Conservation (phyloP, 179 eudicot genomes). For the Corrigiola litoralis region DNA sequence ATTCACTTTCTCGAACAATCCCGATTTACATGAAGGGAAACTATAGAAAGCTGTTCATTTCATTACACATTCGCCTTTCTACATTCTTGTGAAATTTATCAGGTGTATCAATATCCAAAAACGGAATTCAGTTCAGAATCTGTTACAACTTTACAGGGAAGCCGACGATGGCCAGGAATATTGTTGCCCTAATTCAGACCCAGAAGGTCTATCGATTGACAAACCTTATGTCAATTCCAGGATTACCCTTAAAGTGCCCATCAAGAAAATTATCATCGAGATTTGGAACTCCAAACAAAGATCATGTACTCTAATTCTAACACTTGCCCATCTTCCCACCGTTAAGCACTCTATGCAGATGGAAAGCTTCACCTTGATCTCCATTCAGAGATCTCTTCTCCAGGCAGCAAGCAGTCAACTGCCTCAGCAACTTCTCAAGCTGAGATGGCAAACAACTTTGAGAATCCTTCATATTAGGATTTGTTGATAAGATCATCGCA, state of each 20-base stretch:
- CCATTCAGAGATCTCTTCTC: conserved; percentile 74
- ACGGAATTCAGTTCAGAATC: background rate
- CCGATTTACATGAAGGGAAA: too few species aligned
- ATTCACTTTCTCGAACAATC: too few species aligned
- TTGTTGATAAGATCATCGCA: conserved; percentile 70
- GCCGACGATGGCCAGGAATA: background rate
- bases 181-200: background rate
- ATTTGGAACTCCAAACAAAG: background rate
- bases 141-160: conserved; percentile 28
- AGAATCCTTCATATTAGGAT: conserved; percentile 48
- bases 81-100: conserved; percentile 7
- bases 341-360: conserved; percentile 48
- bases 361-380: conserved; percentile 85
- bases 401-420: conserved; percentile 73
- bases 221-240: background rate
- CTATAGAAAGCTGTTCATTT: background rate
- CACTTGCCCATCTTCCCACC: conserved; percentile 29
- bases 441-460: conserved; percentile 58
- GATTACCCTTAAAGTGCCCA: background rate
- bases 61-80: conserved; percentile 18
- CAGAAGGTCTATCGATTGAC: background rate
- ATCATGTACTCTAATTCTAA: conserved; percentile 10
- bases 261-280: background rate
- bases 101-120: background rate
- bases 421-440: conserved; percentile 77